Evolutionary conservation across 202 grass and related monocot genomes (phyloP).

Genomic region (Elaeis oleifera): DNA sequence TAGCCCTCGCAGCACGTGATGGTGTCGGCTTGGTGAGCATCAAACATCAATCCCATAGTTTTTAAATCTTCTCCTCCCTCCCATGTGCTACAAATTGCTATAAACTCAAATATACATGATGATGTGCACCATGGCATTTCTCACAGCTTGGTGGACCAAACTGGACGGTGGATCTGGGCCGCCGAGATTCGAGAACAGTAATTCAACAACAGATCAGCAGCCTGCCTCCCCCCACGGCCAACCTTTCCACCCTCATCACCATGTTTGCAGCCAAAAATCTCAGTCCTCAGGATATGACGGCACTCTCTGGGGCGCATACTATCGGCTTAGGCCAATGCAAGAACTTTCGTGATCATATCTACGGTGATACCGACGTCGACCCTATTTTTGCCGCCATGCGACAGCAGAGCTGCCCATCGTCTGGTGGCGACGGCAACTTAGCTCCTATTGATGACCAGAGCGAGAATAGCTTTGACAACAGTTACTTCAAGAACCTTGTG

Average conservation of each 20-base stretch:
- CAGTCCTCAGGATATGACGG: no score
- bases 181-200: not conserved
- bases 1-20: not conserved
- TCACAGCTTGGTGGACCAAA: not conserved
- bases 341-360: not conserved
- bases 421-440: not conserved
- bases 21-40: not conserved
- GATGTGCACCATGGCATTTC: no score
- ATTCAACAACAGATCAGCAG: no score
- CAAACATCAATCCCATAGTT: not conserved
- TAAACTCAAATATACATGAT: no score
- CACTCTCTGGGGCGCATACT: no score
- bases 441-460: not conserved
- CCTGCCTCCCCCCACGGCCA: no score
- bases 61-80: not conserved
- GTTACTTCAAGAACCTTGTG: not conserved
- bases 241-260: no score
- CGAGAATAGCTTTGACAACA: not conserved
- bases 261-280: no score
- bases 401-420: not conserved
- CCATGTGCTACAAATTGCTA: no score
- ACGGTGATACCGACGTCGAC: not conserved
- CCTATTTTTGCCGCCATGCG: not conserved
- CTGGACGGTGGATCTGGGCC: not conserved
- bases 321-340: no score